These are phyloP conservation scores for Trichoderma sp. DNA, from an alignment of 2,329 filamentous ascomycete species.

Conservation along the genomic window DNA sequence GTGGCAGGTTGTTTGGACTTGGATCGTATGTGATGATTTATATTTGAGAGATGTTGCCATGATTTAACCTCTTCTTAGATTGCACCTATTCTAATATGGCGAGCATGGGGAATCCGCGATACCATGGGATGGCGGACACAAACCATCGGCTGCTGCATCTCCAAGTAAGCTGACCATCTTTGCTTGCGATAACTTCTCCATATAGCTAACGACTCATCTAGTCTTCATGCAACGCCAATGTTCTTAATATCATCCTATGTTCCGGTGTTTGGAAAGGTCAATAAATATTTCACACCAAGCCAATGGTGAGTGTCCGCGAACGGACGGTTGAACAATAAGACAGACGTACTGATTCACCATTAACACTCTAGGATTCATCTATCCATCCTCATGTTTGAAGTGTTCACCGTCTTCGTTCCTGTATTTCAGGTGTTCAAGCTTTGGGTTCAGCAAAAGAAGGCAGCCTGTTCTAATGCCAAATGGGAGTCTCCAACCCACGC, in stretches of 20 bases:
- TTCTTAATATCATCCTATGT: conserved; percentile 57
- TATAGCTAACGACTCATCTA: conserved; percentile 25
- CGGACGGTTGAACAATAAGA: conserved; percentile 42
- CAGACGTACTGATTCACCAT: neutral
- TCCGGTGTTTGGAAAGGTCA: conserved; percentile 47
- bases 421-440: conserved; percentile 50
- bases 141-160: conserved; percentile 42
- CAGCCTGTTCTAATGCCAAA: conserved; percentile 20
- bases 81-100: conserved; percentile 51
- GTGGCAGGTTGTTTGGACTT: conserved; percentile 56
- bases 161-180: conserved; percentile 26
- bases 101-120: conserved; percentile 52
- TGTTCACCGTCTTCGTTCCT: conserved; percentile 60
- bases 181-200: rapidly evolving
- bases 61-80: conserved; percentile 29
- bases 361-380: conserved; percentile 36
- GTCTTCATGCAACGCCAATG: conserved; percentile 60
- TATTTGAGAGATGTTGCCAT: neutral
- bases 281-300: conserved; percentile 52
- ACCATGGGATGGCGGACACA: conserved; percentile 57
- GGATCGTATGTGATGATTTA: conserved; percentile 35
- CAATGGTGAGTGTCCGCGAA: conserved; percentile 49
- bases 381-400: conserved; percentile 58
- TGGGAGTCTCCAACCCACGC: conserved; percentile 20
- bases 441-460: conserved; percentile 33